Base-by-base conservation (phyloP, 495 filamentous ascomycete species). In the Lasiosphaeris hirsuta region DNA sequence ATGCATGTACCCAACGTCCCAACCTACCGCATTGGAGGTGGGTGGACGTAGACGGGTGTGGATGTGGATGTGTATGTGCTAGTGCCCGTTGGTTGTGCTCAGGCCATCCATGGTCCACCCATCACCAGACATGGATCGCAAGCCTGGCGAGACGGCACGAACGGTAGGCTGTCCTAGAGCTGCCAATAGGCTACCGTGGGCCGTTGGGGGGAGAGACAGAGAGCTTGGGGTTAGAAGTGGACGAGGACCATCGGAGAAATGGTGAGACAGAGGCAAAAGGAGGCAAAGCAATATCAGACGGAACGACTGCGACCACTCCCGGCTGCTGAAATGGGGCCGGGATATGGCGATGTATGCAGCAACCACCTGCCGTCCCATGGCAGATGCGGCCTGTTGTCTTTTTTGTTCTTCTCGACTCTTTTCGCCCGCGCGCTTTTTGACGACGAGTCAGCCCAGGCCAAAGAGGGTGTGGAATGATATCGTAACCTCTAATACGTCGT, bases 281-380 rank as follows among this genome's bases (percentile, higher is more conserved):
- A 37, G 14, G 53, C 38, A 61, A n/a, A 39, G 60, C 42, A 58
- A 63, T 59, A 63, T 65, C 58, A 63, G 58, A 56, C 60, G 60
- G 63, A 60, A 58, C 57, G 53, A 51, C 30, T 46, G 61, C 40
- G 56, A 61, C 49, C 56, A 56, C 52, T 65, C 57, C 48, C 51
- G 54, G 52, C 36, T 55, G 57, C 49, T 60, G 56, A 44, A 40
- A 38, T 49, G 34, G n/a, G 37, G 10, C 43, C 39, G 54, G 51
- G 53, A 43, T 51, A 52, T 55, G 48, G 40, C 46, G 47, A 44
- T 45, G 59, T 62, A 55, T 62, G 56, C 36, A 59, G 49, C 36
- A 41, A 7, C 18, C 9, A 15, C 11, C 52, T 33, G 39, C 17
- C 53, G 37, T 33, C 18, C 30, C 43, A 39, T 49, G 54, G 18